Evolutionary conservation across 2,329 filamentous ascomycete genomes (phyloP), one percentile per base, ranked within the genome.

Genomic region (Aspergillus aculeatinus): DNA sequence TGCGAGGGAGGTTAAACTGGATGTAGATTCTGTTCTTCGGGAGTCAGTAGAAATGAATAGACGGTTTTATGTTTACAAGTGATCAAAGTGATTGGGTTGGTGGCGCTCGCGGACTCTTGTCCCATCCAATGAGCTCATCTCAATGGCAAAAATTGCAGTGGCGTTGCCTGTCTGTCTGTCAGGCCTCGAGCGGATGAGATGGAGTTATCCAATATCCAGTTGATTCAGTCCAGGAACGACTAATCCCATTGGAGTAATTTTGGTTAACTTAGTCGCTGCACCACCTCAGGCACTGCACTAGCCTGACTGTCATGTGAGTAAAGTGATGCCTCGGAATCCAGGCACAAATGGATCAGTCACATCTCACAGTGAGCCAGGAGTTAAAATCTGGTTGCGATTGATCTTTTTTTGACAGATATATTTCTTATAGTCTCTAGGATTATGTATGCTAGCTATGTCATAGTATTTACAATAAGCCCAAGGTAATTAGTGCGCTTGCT

Each of bases 361-460:
- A 29, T 29, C 27, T 29, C 27, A 29, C 7, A 29, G 27, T 9
- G 27, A 2, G 27, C 27, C 27, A 29, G 27, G 27, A 29, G 27
- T 7, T 9, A 9, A 27, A 27, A 29, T 2, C 10, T 9, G 27
- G 27, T 10, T 29, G 27, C 27, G 27, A 29, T 29, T 7, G 27
- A 9, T 29, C 27, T 2, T 29, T 29, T 29, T 9, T 29, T 29
- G 27, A 29, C 3, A 29, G 9, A 29, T 9, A 10, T 35, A 16
- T 35, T 12, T 16, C 11, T 35, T 35, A 2, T 35, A 35, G 12
- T 35, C 33, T 16, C 12, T 35, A 35, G 14, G 33, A 35, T 35
- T 16, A 60, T 57, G 63, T 25, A 57, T 48, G 59, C 57, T 55
- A 51, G 51, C n/a, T 57, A 31, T 53, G 51, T 55, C 48, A 57